These are phyloP conservation scores for Saccharomyces hybrid DNA, from an alignment of 1,139 yeast species.

Conservation along the genomic window DNA sequence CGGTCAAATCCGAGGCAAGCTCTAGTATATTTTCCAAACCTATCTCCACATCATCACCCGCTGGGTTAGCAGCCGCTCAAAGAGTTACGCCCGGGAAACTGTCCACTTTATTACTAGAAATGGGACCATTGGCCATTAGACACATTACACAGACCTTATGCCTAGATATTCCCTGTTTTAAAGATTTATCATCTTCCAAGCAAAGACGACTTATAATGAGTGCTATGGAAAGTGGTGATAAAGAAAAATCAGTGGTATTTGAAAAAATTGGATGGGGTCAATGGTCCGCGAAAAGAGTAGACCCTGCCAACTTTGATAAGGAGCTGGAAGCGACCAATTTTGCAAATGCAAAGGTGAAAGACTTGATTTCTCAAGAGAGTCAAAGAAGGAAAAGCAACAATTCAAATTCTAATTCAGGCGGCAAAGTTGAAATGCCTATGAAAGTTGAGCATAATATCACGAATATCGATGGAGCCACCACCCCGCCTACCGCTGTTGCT, in stretches of 20 bases:
- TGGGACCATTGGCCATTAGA: conserved; percentile 87
- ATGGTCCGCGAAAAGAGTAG: conserved; percentile 73
- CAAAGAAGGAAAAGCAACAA: conserved; percentile 34
- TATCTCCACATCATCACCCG: conserved; percentile 75
- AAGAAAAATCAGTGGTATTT: conserved; percentile 58
- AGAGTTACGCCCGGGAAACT: conserved; percentile 76
- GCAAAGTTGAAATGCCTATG: conserved; percentile 6
- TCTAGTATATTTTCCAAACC: conserved; percentile 10
- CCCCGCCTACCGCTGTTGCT: conserved; percentile 5
- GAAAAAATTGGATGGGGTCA: conserved; percentile 98
- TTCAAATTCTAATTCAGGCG: conserved; percentile 27
- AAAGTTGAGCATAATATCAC: neutral
- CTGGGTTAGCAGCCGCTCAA: conserved; percentile 82
- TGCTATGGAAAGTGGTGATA: conserved; percentile 70
- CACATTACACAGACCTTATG: conserved; percentile 78
- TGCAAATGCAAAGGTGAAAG: conserved; percentile 34
- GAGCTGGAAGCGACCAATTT: conserved; percentile 30
- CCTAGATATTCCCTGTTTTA: conserved; percentile 70
- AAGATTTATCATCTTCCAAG: conserved; percentile 71
- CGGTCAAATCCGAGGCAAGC: conserved; percentile 3
- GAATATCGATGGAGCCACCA: neutral
- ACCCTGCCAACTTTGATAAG: conserved; percentile 42
- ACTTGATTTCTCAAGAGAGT: conserved; percentile 24
- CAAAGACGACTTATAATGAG: conserved; percentile 87
- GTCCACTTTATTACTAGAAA: conserved; percentile 57